A percentile compares a stretch with the other conserved stretches of the same genome.
These are phyloP conservation scores for Jacaranda copaia DNA, from an alignment of 257 asterid species.

Conservation along the genomic window DNA sequence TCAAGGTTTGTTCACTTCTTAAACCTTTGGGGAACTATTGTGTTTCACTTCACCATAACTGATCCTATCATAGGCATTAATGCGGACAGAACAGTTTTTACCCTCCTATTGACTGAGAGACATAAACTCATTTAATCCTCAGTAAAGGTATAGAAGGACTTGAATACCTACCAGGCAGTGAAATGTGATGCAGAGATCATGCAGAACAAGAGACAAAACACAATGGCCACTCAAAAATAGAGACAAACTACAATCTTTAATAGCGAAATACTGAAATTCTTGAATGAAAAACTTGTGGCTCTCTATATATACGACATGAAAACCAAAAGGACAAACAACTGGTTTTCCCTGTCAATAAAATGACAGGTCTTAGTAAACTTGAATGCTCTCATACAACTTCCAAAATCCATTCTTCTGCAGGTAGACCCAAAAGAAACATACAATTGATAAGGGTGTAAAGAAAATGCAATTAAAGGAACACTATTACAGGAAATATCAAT, in stretches of 20 bases:
- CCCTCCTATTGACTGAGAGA: not conserved
- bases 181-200: not conserved
- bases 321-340: slow-evolving; percentile 47
- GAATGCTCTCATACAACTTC: slow-evolving; percentile 29
- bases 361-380: slow-evolving; percentile 14
- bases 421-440: not conserved
- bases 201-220: too few species aligned
- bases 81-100: slow-evolving; percentile 11
- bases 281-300: slow-evolving; percentile 45
- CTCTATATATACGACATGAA: slow-evolving; percentile 33
- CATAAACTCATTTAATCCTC: slow-evolving; percentile 19
- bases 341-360: slow-evolving; percentile 30
- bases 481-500: slow-evolving; percentile 27
- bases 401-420: slow-evolving; percentile 8
- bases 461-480: slow-evolving; percentile 29
- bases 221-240: slow-evolving; percentile 29
- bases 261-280: slow-evolving; percentile 14
- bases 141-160: not conserved
- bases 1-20: too few species aligned
- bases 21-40: too few species aligned
- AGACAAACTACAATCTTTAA: slow-evolving; percentile 38
- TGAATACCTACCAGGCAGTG: not conserved
- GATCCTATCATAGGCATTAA: too few species aligned
- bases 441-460: slow-evolving; percentile 6
- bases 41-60: too few species aligned